Percentiles rank a stretch among this genome's conserved stretches.
phyloP scores from a whole-genome alignment of 2,329 filamentous ascomycete species.

The Cryphonectria japonica region DNA sequence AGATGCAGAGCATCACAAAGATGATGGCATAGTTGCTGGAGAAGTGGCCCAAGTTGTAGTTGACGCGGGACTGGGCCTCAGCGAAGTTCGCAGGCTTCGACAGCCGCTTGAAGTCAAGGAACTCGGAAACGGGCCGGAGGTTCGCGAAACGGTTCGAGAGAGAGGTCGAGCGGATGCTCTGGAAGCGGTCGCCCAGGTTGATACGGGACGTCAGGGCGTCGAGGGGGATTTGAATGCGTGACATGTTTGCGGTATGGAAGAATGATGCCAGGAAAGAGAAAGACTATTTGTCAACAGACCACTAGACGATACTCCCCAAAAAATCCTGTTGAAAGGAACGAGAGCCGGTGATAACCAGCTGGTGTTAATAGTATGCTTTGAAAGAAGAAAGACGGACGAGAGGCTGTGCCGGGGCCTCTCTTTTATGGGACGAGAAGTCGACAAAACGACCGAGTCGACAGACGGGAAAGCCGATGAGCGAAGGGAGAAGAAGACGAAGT shows the following conservation, averaged over 20 bases:
- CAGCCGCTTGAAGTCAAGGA: conserved; percentile 92
- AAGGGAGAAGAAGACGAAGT: conserved; percentile 1
- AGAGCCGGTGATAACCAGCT: conserved; percentile 3
- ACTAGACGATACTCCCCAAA: background rate
- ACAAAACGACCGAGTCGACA: conserved; percentile 4
- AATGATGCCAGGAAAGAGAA: too few relatives aligned
- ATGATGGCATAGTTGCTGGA: conserved; percentile 97
- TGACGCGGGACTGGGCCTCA: conserved; percentile 88
- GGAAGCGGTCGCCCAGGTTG: conserved; percentile 83
- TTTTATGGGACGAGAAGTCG: background rate
- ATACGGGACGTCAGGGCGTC: conserved; percentile 90
- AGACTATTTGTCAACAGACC: background rate
- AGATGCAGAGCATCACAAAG: conserved; percentile 94
- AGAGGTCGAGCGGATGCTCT: conserved; percentile 78
- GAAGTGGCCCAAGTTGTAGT: conserved; percentile 97
- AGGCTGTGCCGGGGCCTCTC: conserved; percentile 30
- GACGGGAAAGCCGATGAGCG: background rate
- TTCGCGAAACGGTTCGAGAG: conserved; percentile 86
- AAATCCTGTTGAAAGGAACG: conserved; percentile 1
- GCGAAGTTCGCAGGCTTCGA: conserved; percentile 92
- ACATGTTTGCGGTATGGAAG: conserved; percentile 57
- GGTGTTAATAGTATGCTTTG: background rate
- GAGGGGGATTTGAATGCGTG: conserved; percentile 89
- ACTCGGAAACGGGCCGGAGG: conserved; percentile 87
- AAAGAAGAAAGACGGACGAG: background rate